Base-by-base conservation (phyloP, 225 moss, liverwort and hornwort genomes). In the Bryoerythrophyllum caledonicum region DNA sequence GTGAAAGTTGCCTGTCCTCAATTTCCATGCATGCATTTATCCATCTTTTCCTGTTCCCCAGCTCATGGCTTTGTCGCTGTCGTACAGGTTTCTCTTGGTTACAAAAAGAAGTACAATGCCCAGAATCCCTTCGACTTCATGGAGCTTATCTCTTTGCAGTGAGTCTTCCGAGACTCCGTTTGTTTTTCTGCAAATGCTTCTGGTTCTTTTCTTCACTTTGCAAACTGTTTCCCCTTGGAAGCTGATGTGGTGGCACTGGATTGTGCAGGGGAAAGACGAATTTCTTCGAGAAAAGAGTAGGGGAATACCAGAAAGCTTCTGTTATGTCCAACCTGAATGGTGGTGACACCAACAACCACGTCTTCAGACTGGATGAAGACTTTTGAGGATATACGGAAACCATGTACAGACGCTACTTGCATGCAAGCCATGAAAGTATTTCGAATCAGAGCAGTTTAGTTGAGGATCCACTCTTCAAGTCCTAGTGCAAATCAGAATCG, bases 141-240 rank as follows among this genome's bases (percentile, higher is more conserved):
- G 96, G 96, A 97, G 74, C 84, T 97, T 2, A 94, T 97, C 48
- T 97, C 96, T 46, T 75, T 94, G n/a, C 96, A 97, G 96, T 96
- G 86, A 78, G 91, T 83, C 0, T 44, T 3, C 10, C 3, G 23
- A 0, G 37, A 2, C 24, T n/a, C 5, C 1, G 9, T 9, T 11
- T 1, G 10, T 10, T 16, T 37, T 10, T 52, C 8, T 6, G 5
- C 25, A 34, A 51, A 66, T 9, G 3, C 11, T 27, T 21, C 34
- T 28, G 1, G 3, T 7, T 34, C 2, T 10, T 41, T 40, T 2
- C 13, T 14, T n/a, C 2, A 40, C 10, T 40, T 19, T 40, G 10
- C 6, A 3, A 24, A 24, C 44, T 52, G 17, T 7, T 5, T n/a
- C 15, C 10, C 49, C 43, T 43, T 60, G 10, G 2, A 23, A 13